phyloP scores from a whole-genome alignment of 2,329 filamentous ascomycete species.

The Plenodomus lindquistii region DNA sequence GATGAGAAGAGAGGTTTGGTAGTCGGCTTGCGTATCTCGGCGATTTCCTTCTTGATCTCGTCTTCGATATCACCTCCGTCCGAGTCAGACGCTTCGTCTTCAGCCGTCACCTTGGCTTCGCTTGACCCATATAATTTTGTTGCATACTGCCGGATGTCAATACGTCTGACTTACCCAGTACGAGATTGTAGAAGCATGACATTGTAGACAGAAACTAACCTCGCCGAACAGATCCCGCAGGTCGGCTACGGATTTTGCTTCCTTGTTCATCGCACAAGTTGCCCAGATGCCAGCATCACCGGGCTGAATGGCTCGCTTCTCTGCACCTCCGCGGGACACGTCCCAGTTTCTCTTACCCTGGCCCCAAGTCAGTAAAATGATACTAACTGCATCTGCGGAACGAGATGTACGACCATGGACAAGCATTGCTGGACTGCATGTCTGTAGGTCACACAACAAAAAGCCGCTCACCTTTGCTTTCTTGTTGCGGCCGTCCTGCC shows the following conservation, averaged over 20 bases:
- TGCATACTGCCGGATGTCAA: conserved; percentile 63
- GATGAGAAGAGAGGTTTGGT: conserved; percentile 56
- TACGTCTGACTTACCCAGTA: neutral
- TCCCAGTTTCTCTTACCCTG: conserved; percentile 53
- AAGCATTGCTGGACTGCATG: conserved; percentile 10
- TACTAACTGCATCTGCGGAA: conserved; percentile 16
- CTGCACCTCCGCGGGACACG: conserved; percentile 41
- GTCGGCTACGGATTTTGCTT: conserved; percentile 70
- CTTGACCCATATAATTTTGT: conserved; percentile 56
- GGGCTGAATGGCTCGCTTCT: conserved; percentile 57
- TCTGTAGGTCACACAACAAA: conserved; percentile 14
- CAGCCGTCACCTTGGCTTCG: conserved; percentile 46
- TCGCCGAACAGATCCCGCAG: conserved; percentile 68
- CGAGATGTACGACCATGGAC: conserved; percentile 15
- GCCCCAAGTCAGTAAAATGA: conserved; percentile 17
- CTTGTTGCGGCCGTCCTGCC: conserved; percentile 36
- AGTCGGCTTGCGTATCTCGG: conserved; percentile 59
- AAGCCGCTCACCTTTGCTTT: conserved; percentile 42
- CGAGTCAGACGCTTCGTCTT: conserved; percentile 39
- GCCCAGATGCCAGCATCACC: conserved; percentile 78
- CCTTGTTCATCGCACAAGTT: conserved; percentile 73
- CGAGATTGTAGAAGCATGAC: neutral
- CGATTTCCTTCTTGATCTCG: conserved; percentile 73
- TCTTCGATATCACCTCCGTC: conserved; percentile 67
- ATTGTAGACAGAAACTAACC: conserved; percentile 48